A percentile compares a stretch with the other conserved stretches of the same genome.
Evolutionary conservation across 192 early-diverging fungal genomes (phyloP).

Genomic region (Gigaspora rosea): DNA sequence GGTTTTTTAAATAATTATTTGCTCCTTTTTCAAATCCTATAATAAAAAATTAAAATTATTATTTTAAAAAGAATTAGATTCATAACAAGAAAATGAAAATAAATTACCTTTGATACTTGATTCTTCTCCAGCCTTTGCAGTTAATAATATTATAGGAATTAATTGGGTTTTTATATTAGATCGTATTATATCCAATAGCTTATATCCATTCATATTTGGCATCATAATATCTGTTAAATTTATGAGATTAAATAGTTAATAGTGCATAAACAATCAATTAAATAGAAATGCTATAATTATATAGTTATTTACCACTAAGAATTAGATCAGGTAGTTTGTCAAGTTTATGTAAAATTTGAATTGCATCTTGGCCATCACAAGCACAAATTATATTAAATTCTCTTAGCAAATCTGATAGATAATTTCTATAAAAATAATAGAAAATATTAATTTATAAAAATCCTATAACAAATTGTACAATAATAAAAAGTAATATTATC

Average conservation of each 20-base stretch:
- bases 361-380: neutral
- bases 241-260: too few relatives aligned
- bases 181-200: constrained; percentile 49
- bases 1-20: too few relatives aligned
- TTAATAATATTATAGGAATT: constrained; percentile 38
- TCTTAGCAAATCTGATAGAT: constrained; percentile 37
- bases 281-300: too few relatives aligned
- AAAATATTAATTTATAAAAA: neutral
- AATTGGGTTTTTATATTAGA: constrained; percentile 37
- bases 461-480: neutral
- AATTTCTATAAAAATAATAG: neutral
- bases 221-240: too few relatives aligned
- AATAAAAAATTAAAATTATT: too few relatives aligned
- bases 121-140: too few relatives aligned
- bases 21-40: too few relatives aligned
- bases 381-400: constrained; percentile 40
- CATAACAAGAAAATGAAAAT: constrained; percentile 36
- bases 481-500: neutral
- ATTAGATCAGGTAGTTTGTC: too few relatives aligned
- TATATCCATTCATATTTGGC: constrained; percentile 55
- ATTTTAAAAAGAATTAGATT: too few relatives aligned
- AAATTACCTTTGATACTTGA: constrained; percentile 35
- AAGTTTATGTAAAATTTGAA: too few relatives aligned
- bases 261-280: too few relatives aligned
- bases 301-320: too few relatives aligned